Evolutionary conservation across 768 basidiomycete species (phyloP), one percentile per base, ranked within the genome.

Genomic region (Leccinum boreale): DNA sequence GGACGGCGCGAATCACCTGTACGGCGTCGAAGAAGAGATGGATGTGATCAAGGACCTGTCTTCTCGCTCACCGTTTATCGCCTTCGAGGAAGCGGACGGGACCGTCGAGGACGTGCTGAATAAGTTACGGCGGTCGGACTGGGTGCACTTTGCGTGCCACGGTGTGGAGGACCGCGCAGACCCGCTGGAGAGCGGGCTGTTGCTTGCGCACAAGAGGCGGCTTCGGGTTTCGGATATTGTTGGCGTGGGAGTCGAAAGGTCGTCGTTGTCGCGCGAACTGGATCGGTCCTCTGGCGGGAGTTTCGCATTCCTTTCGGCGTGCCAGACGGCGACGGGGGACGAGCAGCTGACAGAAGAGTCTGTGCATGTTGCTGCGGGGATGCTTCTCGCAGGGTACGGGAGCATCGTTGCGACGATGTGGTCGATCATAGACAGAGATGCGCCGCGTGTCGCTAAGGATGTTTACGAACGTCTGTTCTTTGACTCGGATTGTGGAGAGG

Each of bases 71-170:
- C 26, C 46, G 11, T 55, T 23, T 26, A 26, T 58, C 17, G 2
- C 2, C 3, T 17, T 50, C 19, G 19, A 29, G 21, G 46, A 55
- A 14, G 19, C 19, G 2, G 23, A 55, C 11, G 58, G 28, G 8
- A 58, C 46, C 1, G 28, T 56, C n/a, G 26, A 54, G 4, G 36
- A 55, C 14, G 57, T 55, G 6, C 5, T 55, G 28, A 26, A 19
- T 1, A 28, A 42, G 4, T 42, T 54, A 53, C 14, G 23, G 3
- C 9, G 29, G 8, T 29, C 33, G 7, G 23, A 52, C 6, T 53
- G 52, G 68, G 66, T 68, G 2, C 74, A 74, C 56, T 60, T 75
- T 44, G 70, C 70, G 19, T 74, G 73, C 45, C 74, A 75, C 31
- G 74, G 67, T 3, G 28, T 39, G 6, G 67, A 71, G 45, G 58